Conservation (phyloP, 2,329 filamentous ascomycete genomes). For the Aspergillus sp. region DNA sequence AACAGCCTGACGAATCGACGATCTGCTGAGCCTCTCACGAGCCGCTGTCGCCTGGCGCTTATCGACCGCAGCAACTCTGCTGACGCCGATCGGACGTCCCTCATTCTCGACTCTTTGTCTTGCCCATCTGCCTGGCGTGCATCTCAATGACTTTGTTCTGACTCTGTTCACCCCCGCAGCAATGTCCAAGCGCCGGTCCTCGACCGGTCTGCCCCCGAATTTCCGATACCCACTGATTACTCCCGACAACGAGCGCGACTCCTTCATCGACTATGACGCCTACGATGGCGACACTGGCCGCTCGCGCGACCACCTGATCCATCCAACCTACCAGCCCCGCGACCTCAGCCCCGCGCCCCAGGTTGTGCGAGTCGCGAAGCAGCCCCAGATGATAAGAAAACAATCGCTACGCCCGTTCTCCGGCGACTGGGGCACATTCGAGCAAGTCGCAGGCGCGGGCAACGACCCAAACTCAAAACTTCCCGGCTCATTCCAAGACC, state of each 20-base stretch:
- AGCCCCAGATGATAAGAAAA: constrained; percentile 12
- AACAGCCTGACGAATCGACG: neutral
- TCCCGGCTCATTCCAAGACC: constrained; percentile 7
- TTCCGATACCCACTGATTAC: constrained; percentile 10
- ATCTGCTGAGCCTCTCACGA: constrained; percentile 1
- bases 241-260: constrained; percentile 6
- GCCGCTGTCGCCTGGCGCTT: neutral
- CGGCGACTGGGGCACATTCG: constrained; percentile 7
- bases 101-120: neutral
- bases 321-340: constrained; percentile 8
- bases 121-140: neutral
- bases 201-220: constrained; percentile 1
- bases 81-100: neutral
- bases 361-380: constrained; percentile 9
- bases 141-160: neutral
- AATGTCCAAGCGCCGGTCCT: constrained; percentile 8
- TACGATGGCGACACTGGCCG: constrained; percentile 4
- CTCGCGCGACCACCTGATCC: constrained; percentile 3
- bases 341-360: constrained; percentile 9
- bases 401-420: constrained; percentile 4
- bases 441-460: neutral
- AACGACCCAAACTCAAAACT: neutral
- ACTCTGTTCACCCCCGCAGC: neutral
- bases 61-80: neutral
- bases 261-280: constrained; percentile 3